Conservation (phyloP, 495 filamentous ascomycete genomes). For the Neurospora sp. region DNA sequence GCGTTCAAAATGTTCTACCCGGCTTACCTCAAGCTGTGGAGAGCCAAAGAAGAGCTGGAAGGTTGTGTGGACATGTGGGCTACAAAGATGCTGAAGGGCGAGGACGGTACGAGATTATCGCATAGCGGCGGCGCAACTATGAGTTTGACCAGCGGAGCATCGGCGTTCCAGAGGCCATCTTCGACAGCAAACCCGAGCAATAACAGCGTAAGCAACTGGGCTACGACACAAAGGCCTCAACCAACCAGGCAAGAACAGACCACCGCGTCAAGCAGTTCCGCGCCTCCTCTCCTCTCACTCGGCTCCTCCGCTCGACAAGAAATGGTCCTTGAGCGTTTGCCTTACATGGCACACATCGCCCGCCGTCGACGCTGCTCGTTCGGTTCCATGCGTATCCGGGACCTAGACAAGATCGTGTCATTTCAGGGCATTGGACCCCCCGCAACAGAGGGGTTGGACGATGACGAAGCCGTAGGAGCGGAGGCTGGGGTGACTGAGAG, state of each 20-base stretch:
- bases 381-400: conserved; percentile 23
- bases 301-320: conserved; percentile 58
- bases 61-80: conserved; percentile 59
- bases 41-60: conserved; percentile 66
- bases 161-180: conserved; percentile 29
- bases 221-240: conserved; percentile 10
- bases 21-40: conserved; percentile 63
- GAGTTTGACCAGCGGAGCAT: conserved; percentile 26
- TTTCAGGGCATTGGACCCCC: conserved; percentile 44
- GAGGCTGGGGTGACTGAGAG: conserved; percentile 31
- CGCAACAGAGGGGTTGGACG: conserved; percentile 15
- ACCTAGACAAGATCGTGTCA: conserved; percentile 59
- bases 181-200: conserved; percentile 11
- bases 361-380: conserved; percentile 22
- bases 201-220: conserved; percentile 21
- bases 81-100: conserved; percentile 41
- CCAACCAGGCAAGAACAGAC: neutral
- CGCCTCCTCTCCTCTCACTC: conserved; percentile 34
- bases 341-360: conserved; percentile 66
- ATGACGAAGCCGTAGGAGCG: conserved; percentile 29
- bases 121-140: conserved; percentile 3
- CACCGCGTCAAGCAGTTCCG: conserved; percentile 4
- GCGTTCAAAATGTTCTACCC: conserved; percentile 84
- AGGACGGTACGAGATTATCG: conserved; percentile 17
- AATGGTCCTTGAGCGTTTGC: conserved; percentile 70